phyloP scores from a whole-genome alignment of 352 stramenopile species.

The Salisapilia sapeloensis region DNA sequence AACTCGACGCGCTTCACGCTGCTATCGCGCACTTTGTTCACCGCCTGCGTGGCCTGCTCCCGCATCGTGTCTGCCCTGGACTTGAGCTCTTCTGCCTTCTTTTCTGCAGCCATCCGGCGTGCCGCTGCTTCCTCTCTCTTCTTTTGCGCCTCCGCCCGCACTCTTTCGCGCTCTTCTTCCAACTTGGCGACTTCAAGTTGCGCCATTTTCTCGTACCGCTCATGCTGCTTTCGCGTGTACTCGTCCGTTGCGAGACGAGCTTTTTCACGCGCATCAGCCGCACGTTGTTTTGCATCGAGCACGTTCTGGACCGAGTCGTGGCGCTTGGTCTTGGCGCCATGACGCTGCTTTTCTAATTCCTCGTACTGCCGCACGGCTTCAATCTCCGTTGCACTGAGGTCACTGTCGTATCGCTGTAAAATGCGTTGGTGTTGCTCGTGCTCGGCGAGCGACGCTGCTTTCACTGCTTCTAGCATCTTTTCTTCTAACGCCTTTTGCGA shows the following conservation, averaged over 20 bases:
- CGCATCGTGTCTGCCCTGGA: slow-evolving; percentile 49
- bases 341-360: slow-evolving; percentile 18
- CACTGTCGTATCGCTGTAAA: slow-evolving; percentile 27
- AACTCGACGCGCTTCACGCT: slow-evolving; percentile 51
- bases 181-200: slow-evolving; percentile 23
- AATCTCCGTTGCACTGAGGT: slow-evolving; percentile 11
- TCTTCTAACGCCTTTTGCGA: slow-evolving; percentile 40
- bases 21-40: slow-evolving; percentile 39
- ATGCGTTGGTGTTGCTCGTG: slow-evolving; percentile 51
- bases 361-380: slow-evolving; percentile 12
- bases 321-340: slow-evolving; percentile 36
- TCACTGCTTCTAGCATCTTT: slow-evolving; percentile 64
- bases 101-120: slow-evolving; percentile 52
- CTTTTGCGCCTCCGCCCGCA: slow-evolving; percentile 27
- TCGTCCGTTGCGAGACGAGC: slow-evolving; percentile 34
- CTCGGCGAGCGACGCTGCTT: slow-evolving; percentile 55
- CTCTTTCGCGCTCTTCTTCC: slow-evolving; percentile 17
- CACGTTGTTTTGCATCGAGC: slow-evolving; percentile 47
- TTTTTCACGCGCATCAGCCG: slow-evolving; percentile 40
- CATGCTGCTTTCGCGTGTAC: slow-evolving; percentile 35
- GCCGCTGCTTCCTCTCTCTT: slow-evolving; percentile 41
- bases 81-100: slow-evolving; percentile 28
- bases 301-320: slow-evolving; percentile 53
- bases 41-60: slow-evolving; percentile 37
- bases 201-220: slow-evolving; percentile 31